These are phyloP conservation scores for Diaporthe australafricana DNA, from an alignment of 2,329 filamentous ascomycete species.

Conservation along the genomic window DNA sequence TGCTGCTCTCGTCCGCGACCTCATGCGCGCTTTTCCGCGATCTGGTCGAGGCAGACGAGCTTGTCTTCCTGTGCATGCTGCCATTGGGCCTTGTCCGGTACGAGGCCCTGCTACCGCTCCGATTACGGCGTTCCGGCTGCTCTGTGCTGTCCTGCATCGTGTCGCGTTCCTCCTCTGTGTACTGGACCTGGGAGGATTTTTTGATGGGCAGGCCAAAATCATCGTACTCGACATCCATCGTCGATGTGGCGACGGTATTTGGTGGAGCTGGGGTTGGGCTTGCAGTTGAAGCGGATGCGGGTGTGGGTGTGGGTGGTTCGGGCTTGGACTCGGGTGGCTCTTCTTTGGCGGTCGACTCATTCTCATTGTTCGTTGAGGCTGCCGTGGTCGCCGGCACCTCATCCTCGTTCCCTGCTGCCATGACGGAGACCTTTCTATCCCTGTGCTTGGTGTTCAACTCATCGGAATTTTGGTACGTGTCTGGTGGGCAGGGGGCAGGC, in stretches of 20 bases:
- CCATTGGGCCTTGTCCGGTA: background rate
- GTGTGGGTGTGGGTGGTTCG: background rate
- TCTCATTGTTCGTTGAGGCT: conserved; percentile 6
- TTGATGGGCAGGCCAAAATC: conserved; percentile 78
- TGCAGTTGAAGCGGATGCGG: background rate
- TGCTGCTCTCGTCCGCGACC: conserved; percentile 41
- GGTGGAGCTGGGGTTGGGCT: background rate
- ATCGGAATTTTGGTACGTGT: conserved; percentile 3
- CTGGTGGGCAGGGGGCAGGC: background rate
- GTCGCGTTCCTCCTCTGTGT: conserved; percentile 40
- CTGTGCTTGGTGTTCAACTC: conserved; percentile 14
- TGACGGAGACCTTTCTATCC: conserved; percentile 19
- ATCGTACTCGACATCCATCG: conserved; percentile 62
- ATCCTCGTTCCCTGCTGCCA: conserved; percentile 18
- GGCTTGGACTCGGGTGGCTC: conserved; percentile 1
- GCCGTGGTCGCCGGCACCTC: conserved; percentile 18
- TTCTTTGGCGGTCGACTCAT: conserved; percentile 7
- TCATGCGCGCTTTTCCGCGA: conserved; percentile 34
- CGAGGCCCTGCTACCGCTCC: conserved; percentile 32
- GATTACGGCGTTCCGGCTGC: conserved; percentile 18
- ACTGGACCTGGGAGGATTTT: conserved; percentile 51
- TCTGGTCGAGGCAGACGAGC: conserved; percentile 36
- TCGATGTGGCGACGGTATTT: background rate
- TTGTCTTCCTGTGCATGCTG: conserved; percentile 9
- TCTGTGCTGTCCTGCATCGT: conserved; percentile 24